Conservation (phyloP, 257 asterid species). For the Rhazya stricta region DNA sequence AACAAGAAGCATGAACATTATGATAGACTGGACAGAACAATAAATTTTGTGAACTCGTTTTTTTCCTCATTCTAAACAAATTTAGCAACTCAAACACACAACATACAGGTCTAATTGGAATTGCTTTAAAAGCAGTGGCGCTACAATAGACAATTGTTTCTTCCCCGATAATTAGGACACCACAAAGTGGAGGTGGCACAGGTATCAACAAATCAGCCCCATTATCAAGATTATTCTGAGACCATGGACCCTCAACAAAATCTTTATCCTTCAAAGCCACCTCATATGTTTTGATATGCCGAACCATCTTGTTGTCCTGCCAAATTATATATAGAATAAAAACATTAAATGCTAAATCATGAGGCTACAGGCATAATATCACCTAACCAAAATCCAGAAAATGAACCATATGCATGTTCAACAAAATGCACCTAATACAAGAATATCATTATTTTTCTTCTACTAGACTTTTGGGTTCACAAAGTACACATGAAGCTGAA, state of each 20-base stretch:
- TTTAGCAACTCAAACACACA: constrained; percentile 15
- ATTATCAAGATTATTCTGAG: constrained; percentile 88
- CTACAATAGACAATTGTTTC: constrained; percentile 89
- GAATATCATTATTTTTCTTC: not conserved
- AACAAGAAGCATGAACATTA: not conserved
- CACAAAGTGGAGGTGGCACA: constrained; percentile 90
- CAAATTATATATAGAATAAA: constrained; percentile 9
- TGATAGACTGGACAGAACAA: not conserved
- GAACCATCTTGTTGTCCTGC: constrained; percentile 90
- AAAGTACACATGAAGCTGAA: not conserved
- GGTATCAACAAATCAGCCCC: constrained; percentile 91
- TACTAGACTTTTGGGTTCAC: not conserved
- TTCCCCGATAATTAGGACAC: constrained; percentile 90
- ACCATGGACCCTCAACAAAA: constrained; percentile 95
- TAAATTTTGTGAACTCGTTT: not conserved
- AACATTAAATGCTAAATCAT: not conserved
- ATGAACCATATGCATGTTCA: not conserved
- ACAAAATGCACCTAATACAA: not conserved
- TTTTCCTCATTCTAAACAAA: not conserved
- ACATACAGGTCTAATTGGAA: constrained; percentile 85
- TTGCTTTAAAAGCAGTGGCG: constrained; percentile 77
- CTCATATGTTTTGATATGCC: constrained; percentile 88
- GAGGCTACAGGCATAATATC: not conserved
- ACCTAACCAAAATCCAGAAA: not conserved
- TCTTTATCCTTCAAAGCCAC: constrained; percentile 84